Base-by-base conservation (phyloP, 345 rosid species). In the Xanthoceras sorbifolium region DNA sequence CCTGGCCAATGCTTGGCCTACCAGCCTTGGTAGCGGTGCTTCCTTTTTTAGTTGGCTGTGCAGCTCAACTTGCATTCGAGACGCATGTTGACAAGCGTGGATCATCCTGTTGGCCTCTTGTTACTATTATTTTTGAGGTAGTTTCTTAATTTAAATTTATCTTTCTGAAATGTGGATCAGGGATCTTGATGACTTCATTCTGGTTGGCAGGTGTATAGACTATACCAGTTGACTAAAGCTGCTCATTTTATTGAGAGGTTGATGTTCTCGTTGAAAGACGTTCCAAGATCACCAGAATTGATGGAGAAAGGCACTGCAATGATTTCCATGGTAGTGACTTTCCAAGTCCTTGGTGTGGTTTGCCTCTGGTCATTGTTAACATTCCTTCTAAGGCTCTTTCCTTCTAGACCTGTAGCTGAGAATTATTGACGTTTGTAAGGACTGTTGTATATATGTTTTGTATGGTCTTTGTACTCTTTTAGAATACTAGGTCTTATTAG, bases 291-390 rank as follows among this genome's bases (percentile, higher is more conserved):
- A 60, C 85, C 87, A 0, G 82, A 84, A 70, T 63, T 90, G 52
- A 29, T 88, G 60, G 87, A 90, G 71, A 84, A 87, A 78, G 88
- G 87, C 20, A 84, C 82, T 60, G 94, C 93, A 1, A 83, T 91
- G 5, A 81, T 90, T 77, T 88, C 90, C 57, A 84, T 90, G 91
- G 83, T 91, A 5, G 90, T 85, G 72, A 85, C 87, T 52, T 85
- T 94, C 85, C 97, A 90, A 76, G 61, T 88, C 69, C 87, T 91
- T 64, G 97, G 93, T 18, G 82, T 94, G 69, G 22, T 89, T 67
- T 91, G 97, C 87, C 95, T 94, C 32, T 94, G 97, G 98, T 89
- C 95, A 36, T 76, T 93, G 64, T 52, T 90, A 72, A 90, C 98
- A 28, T 90, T 93, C 73, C 93, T 92, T 60, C 73, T 86, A 83